Base-by-base conservation (phyloP, 306 rosid genomes). In the Dryas alaskensis region DNA sequence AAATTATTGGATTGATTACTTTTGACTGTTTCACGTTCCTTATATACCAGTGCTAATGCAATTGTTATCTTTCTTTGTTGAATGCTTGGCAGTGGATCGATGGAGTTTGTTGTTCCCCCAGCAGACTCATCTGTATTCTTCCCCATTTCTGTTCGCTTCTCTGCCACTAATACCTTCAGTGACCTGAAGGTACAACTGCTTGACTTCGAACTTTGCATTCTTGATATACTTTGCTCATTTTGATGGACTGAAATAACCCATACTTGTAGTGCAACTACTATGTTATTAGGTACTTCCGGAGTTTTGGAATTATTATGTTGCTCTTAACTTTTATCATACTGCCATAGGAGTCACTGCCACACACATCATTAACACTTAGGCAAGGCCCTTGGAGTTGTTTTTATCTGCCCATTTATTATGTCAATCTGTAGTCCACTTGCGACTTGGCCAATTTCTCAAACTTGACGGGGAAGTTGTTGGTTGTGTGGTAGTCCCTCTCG, bases 101-200 rank as follows among this genome's bases (percentile, higher is more conserved):
- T 91, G 96, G 97, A 91, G 79, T 94, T 94, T 76, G 97, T 91
- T 73, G 96, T 94, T 83, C 97, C 97, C 16, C 90, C 82, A 65
- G 86, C 91, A 14, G 97, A 94, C 77, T 82, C 98, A 74, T 91
- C 97, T 31, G 73, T 82, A 64, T 93, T 93, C 83, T 91, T 93
- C 75, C 97, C 97, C 66, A 91, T 93, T 77, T 91, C 97, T 66
- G 93, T 91, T 14, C 77, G 85, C 12, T 93, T 93, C 78, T 73
- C 88, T 70, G 96, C 97, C 37, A 68, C 96, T 14, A 89, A 78
- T 49, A 93, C 97, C 58, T 93, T 87, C 72, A 89, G 98, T 75
- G 94, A 93, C 75, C 81, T 93, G 57, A 93, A 93, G 98, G 98
- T 91, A 78, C n/a, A 17, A 70, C 53, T 71, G 16, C 65, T 58